phyloP scores from a whole-genome alignment of 306 rosid genomes.

The Corylus heterophylla region DNA sequence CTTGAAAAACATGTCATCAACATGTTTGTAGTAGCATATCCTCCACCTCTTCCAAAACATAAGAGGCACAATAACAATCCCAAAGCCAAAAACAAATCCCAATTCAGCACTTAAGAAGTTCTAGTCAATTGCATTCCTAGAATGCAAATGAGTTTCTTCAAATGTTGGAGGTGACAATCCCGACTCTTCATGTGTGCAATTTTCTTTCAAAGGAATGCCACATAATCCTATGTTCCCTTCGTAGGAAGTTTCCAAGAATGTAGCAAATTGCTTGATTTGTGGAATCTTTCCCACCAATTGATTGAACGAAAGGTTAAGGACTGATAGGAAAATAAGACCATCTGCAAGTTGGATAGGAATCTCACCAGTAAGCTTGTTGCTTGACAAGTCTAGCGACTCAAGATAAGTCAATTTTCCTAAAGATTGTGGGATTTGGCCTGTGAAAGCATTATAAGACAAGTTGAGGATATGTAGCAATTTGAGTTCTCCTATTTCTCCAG shows the following conservation, averaged over 20 bases:
- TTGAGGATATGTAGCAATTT: conserved; percentile 40
- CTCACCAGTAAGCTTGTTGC: conserved; percentile 33
- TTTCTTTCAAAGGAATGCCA: conserved; percentile 28
- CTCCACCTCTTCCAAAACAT: conserved; percentile 27
- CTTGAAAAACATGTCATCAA: conserved; percentile 20
- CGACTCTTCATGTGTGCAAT: neutral
- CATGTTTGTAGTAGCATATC: conserved; percentile 8
- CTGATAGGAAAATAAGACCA: conserved; percentile 16
- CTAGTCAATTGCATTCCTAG: conserved; percentile 27
- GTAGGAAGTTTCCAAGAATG: conserved; percentile 33
- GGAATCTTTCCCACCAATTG: conserved; percentile 38
- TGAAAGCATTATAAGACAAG: conserved; percentile 48
- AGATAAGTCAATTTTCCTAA: conserved; percentile 37
- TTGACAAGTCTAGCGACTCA: conserved; percentile 59
- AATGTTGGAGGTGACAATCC: neutral
- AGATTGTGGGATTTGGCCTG: conserved; percentile 38
- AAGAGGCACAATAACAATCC: conserved; percentile 22
- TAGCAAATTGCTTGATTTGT: conserved; percentile 31
- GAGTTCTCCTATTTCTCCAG: conserved; percentile 38
- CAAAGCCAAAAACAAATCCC: conserved; percentile 38
- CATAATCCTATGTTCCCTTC: conserved; percentile 36
- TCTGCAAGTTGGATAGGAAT: conserved; percentile 23
- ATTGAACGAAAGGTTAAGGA: conserved; percentile 39
- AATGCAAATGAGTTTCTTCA: no score
- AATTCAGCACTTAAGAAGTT: conserved; percentile 22